Percentiles rank a stretch among this genome's conserved stretches.
phyloP scores from a whole-genome alignment of 2,329 filamentous ascomycete species.

The Akanthomyces dipterigenus region DNA sequence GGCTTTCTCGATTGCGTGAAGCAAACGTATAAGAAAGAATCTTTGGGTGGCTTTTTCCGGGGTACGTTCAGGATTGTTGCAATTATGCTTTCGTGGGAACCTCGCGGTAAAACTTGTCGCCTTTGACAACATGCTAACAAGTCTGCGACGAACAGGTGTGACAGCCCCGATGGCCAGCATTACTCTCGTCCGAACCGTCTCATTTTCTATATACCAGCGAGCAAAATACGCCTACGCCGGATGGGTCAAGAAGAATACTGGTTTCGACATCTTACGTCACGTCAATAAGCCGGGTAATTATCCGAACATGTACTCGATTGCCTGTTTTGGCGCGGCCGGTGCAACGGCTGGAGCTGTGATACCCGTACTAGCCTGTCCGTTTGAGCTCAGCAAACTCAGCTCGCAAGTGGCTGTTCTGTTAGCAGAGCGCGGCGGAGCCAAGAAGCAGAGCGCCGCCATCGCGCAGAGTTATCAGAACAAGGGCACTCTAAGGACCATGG shows the following conservation, averaged over 20 bases:
- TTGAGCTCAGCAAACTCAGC: slow-evolving; percentile 84
- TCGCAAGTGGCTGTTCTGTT: slow-evolving; percentile 78
- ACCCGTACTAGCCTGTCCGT: slow-evolving; percentile 76
- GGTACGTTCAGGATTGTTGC: slow-evolving; percentile 40
- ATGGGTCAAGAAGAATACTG: slow-evolving; percentile 61
- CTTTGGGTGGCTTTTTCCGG: slow-evolving; percentile 70
- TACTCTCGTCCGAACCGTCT: slow-evolving; percentile 69
- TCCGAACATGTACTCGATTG: slow-evolving; percentile 65
- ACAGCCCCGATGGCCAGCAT: slow-evolving; percentile 74
- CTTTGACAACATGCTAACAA: not conserved
- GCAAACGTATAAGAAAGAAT: slow-evolving; percentile 70
- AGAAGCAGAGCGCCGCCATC: slow-evolving; percentile 47
- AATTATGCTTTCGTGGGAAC: not conserved
- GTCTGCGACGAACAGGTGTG: slow-evolving; percentile 47
- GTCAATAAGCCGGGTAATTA: slow-evolving; percentile 64
- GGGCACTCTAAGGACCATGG: slow-evolving; percentile 68
- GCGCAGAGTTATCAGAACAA: slow-evolving; percentile 69
- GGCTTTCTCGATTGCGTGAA: slow-evolving; percentile 68
- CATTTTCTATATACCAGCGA: slow-evolving; percentile 73
- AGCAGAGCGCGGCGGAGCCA: slow-evolving; percentile 37
- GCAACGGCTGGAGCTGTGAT: slow-evolving; percentile 75
- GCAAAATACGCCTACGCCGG: slow-evolving; percentile 67
- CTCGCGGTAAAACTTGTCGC: not conserved
- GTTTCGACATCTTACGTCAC: slow-evolving; percentile 64
- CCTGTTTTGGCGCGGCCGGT: slow-evolving; percentile 71